Evolutionary conservation across 164 flowering plant species (phyloP), one percentile per base, ranked within the genome.

Genomic region (Hamamelis virginiana): DNA sequence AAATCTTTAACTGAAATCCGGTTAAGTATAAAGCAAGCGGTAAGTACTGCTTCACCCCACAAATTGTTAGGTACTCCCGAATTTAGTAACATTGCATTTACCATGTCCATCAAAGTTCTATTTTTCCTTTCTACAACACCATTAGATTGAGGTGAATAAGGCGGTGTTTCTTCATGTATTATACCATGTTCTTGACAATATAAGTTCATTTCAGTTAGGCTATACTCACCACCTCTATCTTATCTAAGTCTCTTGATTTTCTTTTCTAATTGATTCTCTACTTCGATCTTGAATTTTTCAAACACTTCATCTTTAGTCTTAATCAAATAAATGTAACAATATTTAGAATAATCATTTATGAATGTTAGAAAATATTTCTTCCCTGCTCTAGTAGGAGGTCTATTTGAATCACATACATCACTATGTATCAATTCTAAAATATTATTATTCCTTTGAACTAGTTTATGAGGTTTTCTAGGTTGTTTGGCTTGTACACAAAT

Each of bases 231-330:
- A 1, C 64, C 55, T 11, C 48, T 23, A 25, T 71, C 56, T 0
- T 47, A 56, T 8, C 64, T 45, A 2, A 71, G 11, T 6, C 56
- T 21, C 38, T 71, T 65, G 12, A 71, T 65, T 18, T 64, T 64
- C 27, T 27, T 64, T 23, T 47, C 53, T 14, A 64, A 9, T 58
- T 71, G 69, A 33, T 71, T 71, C 21, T 63, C 74, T 44, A 64
- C 69, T 21, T 64, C 63, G 0, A 26, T 16, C 5, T 44, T 57
- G 28, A 71, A 57, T 25, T 38, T 71, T 3, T 27, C 47, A 38
- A 64, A 64, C 8, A 22, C 56, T 9, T 68, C 64, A n/a, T 64
- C 62, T 25, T 71, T 65, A 9, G 9, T 56, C 1, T 33, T 57
- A 0, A 64, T 27, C 5, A 64, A 18, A 18, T 71, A 71, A 0